These are phyloP conservation scores for Lentinula detonsa DNA, from an alignment of 768 basidiomycete species.

Conservation along the genomic window DNA sequence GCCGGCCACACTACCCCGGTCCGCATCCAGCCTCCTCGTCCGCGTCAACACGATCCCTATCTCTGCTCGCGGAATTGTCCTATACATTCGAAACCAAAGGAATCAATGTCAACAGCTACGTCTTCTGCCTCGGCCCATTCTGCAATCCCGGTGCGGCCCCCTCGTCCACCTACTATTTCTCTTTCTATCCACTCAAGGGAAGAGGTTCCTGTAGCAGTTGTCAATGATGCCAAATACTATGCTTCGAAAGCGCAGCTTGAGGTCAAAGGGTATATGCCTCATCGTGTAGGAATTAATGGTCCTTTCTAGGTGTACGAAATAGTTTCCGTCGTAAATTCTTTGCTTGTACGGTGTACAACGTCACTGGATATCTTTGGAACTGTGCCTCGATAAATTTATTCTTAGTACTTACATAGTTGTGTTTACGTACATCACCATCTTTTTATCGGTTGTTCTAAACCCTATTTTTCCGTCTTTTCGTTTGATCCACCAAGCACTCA, in stretches of 20 bases:
- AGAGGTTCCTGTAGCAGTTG: not conserved
- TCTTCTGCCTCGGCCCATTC: not conserved
- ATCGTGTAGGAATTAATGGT: not conserved
- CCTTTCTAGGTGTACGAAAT: not conserved
- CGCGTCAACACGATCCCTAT: not conserved
- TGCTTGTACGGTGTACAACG: not conserved
- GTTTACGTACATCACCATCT: no score
- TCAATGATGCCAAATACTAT: not conserved
- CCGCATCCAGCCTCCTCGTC: not conserved
- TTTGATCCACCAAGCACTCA: not conserved
- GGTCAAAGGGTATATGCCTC: not conserved
- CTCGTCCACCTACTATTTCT: not conserved
- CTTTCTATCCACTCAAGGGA: slow-evolving; percentile 1
- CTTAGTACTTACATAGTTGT: no score
- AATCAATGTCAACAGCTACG: not conserved
- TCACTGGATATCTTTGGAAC: no score
- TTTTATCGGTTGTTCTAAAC: not conserved
- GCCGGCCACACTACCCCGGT: not conserved
- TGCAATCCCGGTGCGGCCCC: not conserved
- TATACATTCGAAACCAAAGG: not conserved
- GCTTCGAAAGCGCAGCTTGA: not conserved
- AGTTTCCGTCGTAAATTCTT: not conserved
- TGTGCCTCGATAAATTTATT: no score
- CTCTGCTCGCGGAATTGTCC: not conserved
- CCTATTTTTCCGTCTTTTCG: not conserved